phyloP scores from a whole-genome alignment of 345 rosid genomes.

The Hibiscus tridactylites region DNA sequence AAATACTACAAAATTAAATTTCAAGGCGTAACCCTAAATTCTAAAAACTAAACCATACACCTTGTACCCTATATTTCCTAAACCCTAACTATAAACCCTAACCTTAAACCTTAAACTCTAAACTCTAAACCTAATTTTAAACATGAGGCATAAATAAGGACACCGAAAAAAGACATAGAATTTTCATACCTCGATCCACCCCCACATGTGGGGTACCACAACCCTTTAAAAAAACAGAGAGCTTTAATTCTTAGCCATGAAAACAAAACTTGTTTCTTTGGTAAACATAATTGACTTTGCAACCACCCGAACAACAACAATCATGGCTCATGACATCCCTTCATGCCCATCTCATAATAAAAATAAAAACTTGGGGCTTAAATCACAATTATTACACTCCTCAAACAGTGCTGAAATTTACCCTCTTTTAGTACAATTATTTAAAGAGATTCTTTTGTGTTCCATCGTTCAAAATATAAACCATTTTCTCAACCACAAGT shows the following conservation, averaged over 20 bases:
- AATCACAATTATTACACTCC: conserved; percentile 5
- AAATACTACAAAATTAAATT: too few species aligned
- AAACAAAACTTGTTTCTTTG: conserved; percentile 28
- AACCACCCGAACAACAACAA: conserved; percentile 29
- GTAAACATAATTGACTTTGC: conserved; percentile 33
- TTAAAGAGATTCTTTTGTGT: conserved; percentile 5
- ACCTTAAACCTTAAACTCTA: too few species aligned
- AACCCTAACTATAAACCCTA: too few species aligned
- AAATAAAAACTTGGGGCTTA: conserved; percentile 15
- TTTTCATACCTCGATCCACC: too few species aligned
- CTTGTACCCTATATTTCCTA: too few species aligned
- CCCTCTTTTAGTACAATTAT: conserved; percentile 3
- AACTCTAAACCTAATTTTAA: too few species aligned
- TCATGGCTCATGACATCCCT: conserved; percentile 17
- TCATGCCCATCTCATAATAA: not conserved
- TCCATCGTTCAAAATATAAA: not conserved
- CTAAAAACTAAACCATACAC: too few species aligned
- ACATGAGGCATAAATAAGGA: too few species aligned
- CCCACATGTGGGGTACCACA: conserved; percentile 7
- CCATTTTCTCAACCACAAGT: conserved; percentile 26
- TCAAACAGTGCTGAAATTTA: not conserved
- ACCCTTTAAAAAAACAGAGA: not conserved
- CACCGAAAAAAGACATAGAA: too few species aligned
- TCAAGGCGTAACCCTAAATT: too few species aligned
- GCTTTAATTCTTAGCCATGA: conserved; percentile 56